Percentiles rank a stretch among this genome's conserved stretches.
These are phyloP conservation scores for Hypoxylon sp. DNA, from an alignment of 2,329 filamentous ascomycete genomes.

Conservation along the genomic window DNA sequence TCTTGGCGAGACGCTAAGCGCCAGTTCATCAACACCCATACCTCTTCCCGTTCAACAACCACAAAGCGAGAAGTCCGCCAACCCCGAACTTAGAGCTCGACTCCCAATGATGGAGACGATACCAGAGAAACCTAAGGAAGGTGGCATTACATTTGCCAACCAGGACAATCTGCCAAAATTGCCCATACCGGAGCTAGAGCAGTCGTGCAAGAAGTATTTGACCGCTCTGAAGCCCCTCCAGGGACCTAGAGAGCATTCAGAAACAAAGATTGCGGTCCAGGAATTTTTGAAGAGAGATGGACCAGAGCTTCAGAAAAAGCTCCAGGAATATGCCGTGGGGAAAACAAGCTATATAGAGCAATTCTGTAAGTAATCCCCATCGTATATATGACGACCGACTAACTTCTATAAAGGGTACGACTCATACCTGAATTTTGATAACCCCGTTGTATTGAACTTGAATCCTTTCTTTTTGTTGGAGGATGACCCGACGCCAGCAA, in stretches of 20 bases:
- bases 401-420: conserved; percentile 81
- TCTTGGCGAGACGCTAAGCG: conserved; percentile 75
- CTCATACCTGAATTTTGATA: conserved; percentile 97
- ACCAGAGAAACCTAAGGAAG: conserved; percentile 65
- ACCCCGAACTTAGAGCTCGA: conserved; percentile 50
- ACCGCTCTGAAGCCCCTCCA: conserved; percentile 85
- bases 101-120: conserved; percentile 49
- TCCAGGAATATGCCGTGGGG: conserved; percentile 89
- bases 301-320: conserved; percentile 84
- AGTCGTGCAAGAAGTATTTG: conserved; percentile 82
- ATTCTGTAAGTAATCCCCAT: conserved; percentile 77
- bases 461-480: conserved; percentile 98
- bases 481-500: conserved; percentile 94
- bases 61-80: conserved; percentile 40
- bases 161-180: conserved; percentile 92
- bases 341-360: conserved; percentile 98
- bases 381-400: conserved; percentile 28
- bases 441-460: conserved; percentile 94
- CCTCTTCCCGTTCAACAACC: conserved; percentile 57
- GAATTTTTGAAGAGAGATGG: conserved; percentile 88
- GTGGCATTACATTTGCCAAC: conserved; percentile 86
- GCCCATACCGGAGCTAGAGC: conserved; percentile 89
- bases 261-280: conserved; percentile 81
- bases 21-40: conserved; percentile 53
- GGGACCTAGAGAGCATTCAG: conserved; percentile 80